phyloP scores from a whole-genome alignment of 805 yeast genomes.

The Barnettozyma vustinii region DNA sequence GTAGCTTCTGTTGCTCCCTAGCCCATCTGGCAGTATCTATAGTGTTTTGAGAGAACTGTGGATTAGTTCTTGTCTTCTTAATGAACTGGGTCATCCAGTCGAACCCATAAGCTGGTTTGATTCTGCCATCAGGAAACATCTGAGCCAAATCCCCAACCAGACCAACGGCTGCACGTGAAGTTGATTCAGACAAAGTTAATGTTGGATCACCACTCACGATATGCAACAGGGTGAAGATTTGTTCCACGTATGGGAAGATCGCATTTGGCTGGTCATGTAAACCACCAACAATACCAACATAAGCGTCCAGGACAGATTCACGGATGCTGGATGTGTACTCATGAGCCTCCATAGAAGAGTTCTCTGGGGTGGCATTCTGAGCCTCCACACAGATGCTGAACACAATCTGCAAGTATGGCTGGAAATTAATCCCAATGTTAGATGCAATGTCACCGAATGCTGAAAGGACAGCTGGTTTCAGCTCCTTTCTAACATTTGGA shows the following conservation, averaged over 20 bases:
- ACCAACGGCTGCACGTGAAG: slow-evolving; percentile 82
- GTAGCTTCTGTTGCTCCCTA: slow-evolving; percentile 51
- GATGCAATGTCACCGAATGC: slow-evolving; percentile 96
- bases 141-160: slow-evolving; percentile 89
- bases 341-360: slow-evolving; percentile 62
- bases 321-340: slow-evolving; percentile 70
- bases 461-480: slow-evolving; percentile 82
- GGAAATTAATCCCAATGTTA: slow-evolving; percentile 72
- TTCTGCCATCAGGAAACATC: slow-evolving; percentile 74
- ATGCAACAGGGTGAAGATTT: slow-evolving; percentile 66
- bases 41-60: slow-evolving; percentile 57
- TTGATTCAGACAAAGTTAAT: slow-evolving; percentile 58
- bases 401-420: slow-evolving; percentile 71
- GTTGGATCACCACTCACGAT: slow-evolving; percentile 53
- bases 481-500: slow-evolving; percentile 65
- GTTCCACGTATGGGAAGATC: slow-evolving; percentile 57
- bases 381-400: slow-evolving; percentile 73
- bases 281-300: slow-evolving; percentile 95
- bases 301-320: slow-evolving; percentile 91
- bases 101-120: slow-evolving; percentile 59
- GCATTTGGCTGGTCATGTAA: slow-evolving; percentile 61
- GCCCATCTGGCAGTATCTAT: slow-evolving; percentile 98
- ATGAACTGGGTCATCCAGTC: slow-evolving; percentile 79
- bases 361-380: slow-evolving; percentile 57
- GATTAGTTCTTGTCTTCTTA: slow-evolving; percentile 62